Conservation (phyloP, 352 stramenopile genomes). For the Phytopythium litorale region DNA sequence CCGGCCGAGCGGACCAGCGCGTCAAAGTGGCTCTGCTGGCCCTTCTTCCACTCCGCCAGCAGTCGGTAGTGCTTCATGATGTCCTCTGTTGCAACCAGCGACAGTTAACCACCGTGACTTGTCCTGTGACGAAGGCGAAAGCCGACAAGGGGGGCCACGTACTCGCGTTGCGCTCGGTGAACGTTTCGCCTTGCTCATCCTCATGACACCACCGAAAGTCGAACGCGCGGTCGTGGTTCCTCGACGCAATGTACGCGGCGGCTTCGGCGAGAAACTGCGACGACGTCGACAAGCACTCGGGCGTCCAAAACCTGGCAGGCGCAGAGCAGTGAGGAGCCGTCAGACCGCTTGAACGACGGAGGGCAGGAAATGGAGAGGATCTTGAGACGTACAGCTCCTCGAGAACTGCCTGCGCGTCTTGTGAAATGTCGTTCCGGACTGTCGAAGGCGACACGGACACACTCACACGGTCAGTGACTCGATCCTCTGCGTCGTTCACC, state of each 20-base stretch:
- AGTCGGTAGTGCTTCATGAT: slow-evolving; percentile 59
- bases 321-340: background rate
- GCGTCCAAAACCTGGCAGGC: slow-evolving; percentile 54
- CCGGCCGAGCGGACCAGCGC: slow-evolving; percentile 29
- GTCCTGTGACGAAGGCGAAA: background rate
- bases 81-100: slow-evolving; percentile 27
- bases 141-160: slow-evolving; percentile 12
- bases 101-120: background rate
- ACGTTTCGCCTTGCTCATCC: slow-evolving; percentile 36
- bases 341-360: background rate
- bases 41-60: slow-evolving; percentile 64
- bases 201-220: slow-evolving; percentile 75
- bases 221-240: slow-evolving; percentile 73
- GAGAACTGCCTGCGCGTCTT: slow-evolving; percentile 47
- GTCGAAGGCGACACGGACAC: slow-evolving; percentile 1
- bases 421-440: slow-evolving; percentile 50
- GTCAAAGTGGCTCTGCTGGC: slow-evolving; percentile 60
- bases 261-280: slow-evolving; percentile 62
- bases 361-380: background rate
- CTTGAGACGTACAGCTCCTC: slow-evolving; percentile 56
- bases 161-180: slow-evolving; percentile 72
- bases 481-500: background rate
- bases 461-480: slow-evolving; percentile 3
- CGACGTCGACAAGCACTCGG: slow-evolving; percentile 49
- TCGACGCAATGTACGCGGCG: slow-evolving; percentile 71